Evolutionary conservation across 78 protist genomes (phyloP), one percentile per base, ranked within the genome.

Genomic region (Isochrysis galbana): DNA sequence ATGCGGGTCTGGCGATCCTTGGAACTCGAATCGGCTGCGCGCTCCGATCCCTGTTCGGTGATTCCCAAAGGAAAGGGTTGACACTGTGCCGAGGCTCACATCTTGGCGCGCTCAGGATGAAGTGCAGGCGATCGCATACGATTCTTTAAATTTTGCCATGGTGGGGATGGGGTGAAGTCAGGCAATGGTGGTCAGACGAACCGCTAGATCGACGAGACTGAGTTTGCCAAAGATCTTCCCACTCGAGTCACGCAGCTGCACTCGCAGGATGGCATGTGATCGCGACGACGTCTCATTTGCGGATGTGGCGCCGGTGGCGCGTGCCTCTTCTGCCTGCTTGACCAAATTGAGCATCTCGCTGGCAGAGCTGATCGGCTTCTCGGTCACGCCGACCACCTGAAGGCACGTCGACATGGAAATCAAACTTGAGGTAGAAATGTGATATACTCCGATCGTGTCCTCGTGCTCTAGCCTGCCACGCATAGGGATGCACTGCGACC

Each of bases 41-140:
- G 83, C 83, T 97, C 98, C 2, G 97, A 96, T 19, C 99, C 99
- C n/a, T n/a, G n/a, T n/a, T n/a, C n/a, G n/a, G n/a, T n/a, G n/a
- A n/a, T n/a, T n/a, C n/a, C n/a, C n/a, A n/a, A n/a, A n/a, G n/a
- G n/a, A n/a, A n/a, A n/a, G n/a, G n/a, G n/a, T n/a, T n/a, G n/a
- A n/a, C n/a, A n/a, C n/a, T n/a, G n/a, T n/a, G n/a, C n/a, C n/a
- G n/a, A n/a, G n/a, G n/a, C n/a, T n/a, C n/a, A n/a, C n/a, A n/a
- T n/a, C n/a, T n/a, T n/a, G n/a, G n/a, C n/a, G n/a, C n/a, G n/a
- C n/a, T n/a, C n/a, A n/a, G n/a, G n/a, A n/a, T n/a, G n/a, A n/a
- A n/a, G n/a, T n/a, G n/a, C n/a, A n/a, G n/a, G n/a, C n/a, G n/a
- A n/a, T n/a, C n/a, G n/a, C n/a, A n/a, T n/a, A n/a, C n/a, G n/a